A percentile compares a stretch with the other conserved stretches of the same genome.
These are phyloP conservation scores for Suillus subaureus DNA, from an alignment of 768 basidiomycete species.

Conservation along the genomic window DNA sequence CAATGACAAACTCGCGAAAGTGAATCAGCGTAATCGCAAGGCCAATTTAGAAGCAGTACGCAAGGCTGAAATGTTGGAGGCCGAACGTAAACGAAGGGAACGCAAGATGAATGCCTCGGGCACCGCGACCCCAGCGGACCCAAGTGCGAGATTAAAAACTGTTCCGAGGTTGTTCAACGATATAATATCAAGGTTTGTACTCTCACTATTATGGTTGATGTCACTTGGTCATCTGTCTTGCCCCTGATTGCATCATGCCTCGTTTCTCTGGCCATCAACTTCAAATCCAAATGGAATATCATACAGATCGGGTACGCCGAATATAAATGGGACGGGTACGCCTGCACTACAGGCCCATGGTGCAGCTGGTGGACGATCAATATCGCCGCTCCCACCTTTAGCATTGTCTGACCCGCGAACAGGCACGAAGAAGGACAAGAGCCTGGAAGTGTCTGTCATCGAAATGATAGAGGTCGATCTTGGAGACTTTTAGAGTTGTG, in stretches of 20 bases:
- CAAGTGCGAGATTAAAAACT: conserved; percentile 70
- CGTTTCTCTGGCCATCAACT: conserved; percentile 13
- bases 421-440: conserved; percentile 38
- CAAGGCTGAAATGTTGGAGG: conserved; percentile 69
- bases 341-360: conserved; percentile 38
- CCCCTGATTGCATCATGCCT: conserved; percentile 25
- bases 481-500: conserved; percentile 64
- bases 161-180: conserved; percentile 58
- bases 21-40: conserved; percentile 90
- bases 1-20: conserved; percentile 61
- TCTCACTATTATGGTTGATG: conserved; percentile 7
- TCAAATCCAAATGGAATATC: conserved; percentile 7
- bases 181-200: conserved; percentile 61
- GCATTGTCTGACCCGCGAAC: conserved; percentile 26
- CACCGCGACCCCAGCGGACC: conserved; percentile 50
- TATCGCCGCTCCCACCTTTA: conserved; percentile 38
- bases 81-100: conserved; percentile 71
- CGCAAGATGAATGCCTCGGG: conserved; percentile 54
- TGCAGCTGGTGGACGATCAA: conserved; percentile 31
- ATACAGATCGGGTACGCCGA: conserved; percentile 45
- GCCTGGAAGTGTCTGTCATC: conserved; percentile 59
- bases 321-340: conserved; percentile 47
- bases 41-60: conserved; percentile 82
- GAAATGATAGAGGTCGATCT: conserved; percentile 75
- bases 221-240: conserved; percentile 13